phyloP scores from a whole-genome alignment of 768 basidiomycete genomes.

The Mycena floridula region DNA sequence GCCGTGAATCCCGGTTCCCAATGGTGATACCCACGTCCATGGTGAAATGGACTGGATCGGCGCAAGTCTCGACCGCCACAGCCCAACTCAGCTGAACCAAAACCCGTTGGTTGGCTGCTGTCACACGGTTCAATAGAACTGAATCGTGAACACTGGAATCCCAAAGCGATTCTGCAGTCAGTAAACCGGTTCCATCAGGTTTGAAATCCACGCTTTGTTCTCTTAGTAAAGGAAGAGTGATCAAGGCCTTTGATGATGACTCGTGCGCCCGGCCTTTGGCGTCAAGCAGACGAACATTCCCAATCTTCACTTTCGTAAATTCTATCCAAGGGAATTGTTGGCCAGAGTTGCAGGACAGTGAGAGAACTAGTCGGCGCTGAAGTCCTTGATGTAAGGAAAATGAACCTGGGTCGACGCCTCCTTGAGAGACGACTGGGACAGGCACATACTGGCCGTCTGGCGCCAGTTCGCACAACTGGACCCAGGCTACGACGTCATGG shows the following conservation, averaged over 20 bases:
- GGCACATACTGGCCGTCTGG: conserved; percentile 80
- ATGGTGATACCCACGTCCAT: conserved; percentile 86
- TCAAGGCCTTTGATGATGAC: conserved; percentile 61
- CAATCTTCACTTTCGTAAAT: conserved; percentile 68
- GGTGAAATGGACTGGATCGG: conserved; percentile 81
- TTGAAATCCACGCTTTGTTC: conserved; percentile 71
- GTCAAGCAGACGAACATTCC: conserved; percentile 82
- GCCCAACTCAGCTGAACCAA: conserved; percentile 73
- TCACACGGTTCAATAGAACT: conserved; percentile 78
- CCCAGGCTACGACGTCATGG: conserved; percentile 87
- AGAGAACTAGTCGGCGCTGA: conserved; percentile 75
- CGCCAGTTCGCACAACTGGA: conserved; percentile 83
- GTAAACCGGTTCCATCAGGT: conserved; percentile 73
- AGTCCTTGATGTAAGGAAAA: conserved; percentile 92
- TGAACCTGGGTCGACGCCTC: conserved; percentile 72
- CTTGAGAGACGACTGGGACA: conserved; percentile 75
- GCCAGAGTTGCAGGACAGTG: conserved; percentile 83
- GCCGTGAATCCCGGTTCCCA: conserved; percentile 76
- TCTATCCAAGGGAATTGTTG: conserved; percentile 84
- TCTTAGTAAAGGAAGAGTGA: conserved; percentile 69
- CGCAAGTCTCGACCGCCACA: conserved; percentile 77
- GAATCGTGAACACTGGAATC: conserved; percentile 92
- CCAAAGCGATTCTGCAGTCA: conserved; percentile 77
- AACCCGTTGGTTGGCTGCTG: conserved; percentile 69
- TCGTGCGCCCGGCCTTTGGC: conserved; percentile 78